Percentiles rank a stretch among this genome's conserved stretches.
Evolutionary conservation across 148 eudicot genomes (phyloP).

Genomic region (Mesembryanthemum crystallinum): DNA sequence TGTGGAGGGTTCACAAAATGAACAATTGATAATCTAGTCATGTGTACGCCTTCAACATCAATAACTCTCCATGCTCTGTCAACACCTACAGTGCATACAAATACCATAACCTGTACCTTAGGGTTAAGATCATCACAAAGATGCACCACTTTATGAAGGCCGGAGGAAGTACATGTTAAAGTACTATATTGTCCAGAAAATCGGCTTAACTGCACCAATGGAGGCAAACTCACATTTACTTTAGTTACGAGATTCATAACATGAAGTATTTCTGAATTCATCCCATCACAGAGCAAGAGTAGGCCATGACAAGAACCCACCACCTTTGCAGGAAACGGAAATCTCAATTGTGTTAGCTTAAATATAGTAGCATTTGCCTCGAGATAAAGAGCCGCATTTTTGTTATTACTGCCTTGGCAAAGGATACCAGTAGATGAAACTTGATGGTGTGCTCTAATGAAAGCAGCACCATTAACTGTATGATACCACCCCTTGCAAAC

Average conservation of each 20-base stretch:
- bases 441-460: constrained; percentile 1
- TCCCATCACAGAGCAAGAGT: neutral
- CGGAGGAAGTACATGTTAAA: neutral
- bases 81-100: constrained; percentile 17
- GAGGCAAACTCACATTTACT: constrained; percentile 16
- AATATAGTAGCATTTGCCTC: neutral
- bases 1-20: neutral
- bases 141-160: constrained; percentile 15
- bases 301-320: constrained; percentile 16
- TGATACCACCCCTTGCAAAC: constrained; percentile 12
- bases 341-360: neutral
- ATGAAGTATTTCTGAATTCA: neutral
- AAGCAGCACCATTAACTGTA: constrained; percentile 1
- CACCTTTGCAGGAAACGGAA: constrained; percentile 9
- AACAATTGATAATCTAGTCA: neutral
- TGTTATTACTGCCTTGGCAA: neutral
- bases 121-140: neutral
- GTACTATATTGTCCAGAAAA: neutral
- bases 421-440: neutral
- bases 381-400: neutral
- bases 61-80: constrained; percentile 17
- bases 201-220: neutral
- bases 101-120: constrained; percentile 9
- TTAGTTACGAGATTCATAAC: constrained; percentile 18
- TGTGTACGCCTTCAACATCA: neutral